These are phyloP conservation scores for Cladophialophora psammophila DNA, from an alignment of 2,329 filamentous ascomycete species.

Conservation along the genomic window DNA sequence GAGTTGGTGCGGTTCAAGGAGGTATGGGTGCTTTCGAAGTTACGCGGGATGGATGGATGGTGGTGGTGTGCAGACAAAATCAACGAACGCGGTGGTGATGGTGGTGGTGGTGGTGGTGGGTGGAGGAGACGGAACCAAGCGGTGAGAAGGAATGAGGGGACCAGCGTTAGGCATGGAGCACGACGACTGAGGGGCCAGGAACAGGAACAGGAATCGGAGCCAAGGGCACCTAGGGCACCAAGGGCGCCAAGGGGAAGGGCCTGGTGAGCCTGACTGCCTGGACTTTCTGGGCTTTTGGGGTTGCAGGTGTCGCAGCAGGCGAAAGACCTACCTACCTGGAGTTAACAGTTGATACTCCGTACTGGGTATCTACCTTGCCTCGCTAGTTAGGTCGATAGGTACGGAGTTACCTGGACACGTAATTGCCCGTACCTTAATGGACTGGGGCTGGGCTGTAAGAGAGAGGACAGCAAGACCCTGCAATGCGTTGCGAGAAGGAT, in stretches of 20 bases:
- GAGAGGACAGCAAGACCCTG: background rate
- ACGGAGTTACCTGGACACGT: no score
- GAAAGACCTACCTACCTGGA: constrained; percentile 1
- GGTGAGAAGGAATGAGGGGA: constrained; percentile 23
- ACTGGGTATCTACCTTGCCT: no score
- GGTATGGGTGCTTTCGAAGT: constrained; percentile 7
- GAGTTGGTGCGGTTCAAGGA: constrained; percentile 12
- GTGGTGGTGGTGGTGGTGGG: constrained; percentile 3
- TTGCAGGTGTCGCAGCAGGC: constrained; percentile 18
- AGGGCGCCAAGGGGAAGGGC: background rate
- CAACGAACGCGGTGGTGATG: constrained; percentile 5
- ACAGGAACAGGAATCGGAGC: constrained; percentile 19
- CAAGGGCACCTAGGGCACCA: background rate
- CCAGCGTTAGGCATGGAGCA: constrained; percentile 2
- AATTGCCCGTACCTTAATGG: no score
- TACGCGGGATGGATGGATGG: constrained; percentile 11
- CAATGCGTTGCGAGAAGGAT: constrained; percentile 4
- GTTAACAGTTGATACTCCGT: no score
- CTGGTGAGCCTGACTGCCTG: constrained; percentile 1
- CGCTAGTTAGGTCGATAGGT: no score
- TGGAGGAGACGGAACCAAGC: constrained; percentile 16
- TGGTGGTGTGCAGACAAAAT: constrained; percentile 19
- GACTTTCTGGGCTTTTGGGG: constrained; percentile 1
- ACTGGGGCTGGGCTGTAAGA: background rate
- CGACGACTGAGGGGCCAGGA: constrained; percentile 12